These are phyloP conservation scores for Epithemia pelagica DNA, from an alignment of 108 stramenopile species.

Conservation along the genomic window DNA sequence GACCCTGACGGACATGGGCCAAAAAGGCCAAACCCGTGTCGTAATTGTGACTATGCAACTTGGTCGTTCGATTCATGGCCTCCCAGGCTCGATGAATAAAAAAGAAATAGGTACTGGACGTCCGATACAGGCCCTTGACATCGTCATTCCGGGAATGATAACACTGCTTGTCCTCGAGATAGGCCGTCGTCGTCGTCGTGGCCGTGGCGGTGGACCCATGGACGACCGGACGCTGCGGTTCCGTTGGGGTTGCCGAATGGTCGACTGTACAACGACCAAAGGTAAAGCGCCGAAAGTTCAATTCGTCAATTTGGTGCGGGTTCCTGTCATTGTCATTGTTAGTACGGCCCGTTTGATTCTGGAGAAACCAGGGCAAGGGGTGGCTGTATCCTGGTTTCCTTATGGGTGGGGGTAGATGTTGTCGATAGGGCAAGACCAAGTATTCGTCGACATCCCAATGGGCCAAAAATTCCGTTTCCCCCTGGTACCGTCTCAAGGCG, in stretches of 20 bases:
- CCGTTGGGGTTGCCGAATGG: background rate
- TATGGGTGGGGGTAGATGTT: too few species aligned
- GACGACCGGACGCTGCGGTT: too few species aligned
- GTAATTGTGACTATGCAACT: background rate
- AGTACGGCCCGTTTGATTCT: too few species aligned
- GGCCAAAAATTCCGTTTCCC: background rate
- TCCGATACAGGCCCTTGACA: background rate
- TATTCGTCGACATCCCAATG: slow-evolving; percentile 1
- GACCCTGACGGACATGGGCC: background rate
- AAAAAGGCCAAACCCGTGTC: background rate
- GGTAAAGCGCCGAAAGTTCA: background rate
- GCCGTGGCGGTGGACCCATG: too few species aligned
- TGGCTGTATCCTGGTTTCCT: too few species aligned
- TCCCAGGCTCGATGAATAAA: background rate
- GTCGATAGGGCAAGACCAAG: background rate
- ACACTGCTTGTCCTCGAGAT: background rate
- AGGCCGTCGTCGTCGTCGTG: background rate
- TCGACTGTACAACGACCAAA: background rate
- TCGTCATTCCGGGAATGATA: background rate
- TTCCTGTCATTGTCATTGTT: background rate
- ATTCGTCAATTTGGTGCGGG: background rate
- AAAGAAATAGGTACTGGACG: background rate
- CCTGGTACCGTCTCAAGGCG: background rate
- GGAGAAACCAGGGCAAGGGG: too few species aligned
- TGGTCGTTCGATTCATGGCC: background rate